Percentiles rank a stretch among this genome's conserved stretches.
Conservation (phyloP, 495 filamentous ascomycete genomes). For the Penicillium parvum region DNA sequence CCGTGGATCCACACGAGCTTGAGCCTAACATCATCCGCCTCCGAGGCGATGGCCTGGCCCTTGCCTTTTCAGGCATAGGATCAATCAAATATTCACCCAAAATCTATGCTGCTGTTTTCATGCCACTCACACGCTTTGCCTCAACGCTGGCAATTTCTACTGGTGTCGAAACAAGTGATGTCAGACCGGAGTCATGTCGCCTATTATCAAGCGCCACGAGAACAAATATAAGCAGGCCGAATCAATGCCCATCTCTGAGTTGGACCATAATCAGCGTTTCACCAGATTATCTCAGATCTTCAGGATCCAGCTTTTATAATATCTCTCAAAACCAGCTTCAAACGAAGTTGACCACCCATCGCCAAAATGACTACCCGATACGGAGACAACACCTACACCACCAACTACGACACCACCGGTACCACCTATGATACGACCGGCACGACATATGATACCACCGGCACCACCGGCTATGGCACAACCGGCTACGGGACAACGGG, state of each 20-base stretch:
- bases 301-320: neutral
- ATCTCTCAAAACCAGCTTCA: neutral
- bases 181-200: constrained; percentile 13
- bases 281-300: neutral
- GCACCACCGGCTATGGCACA: constrained; percentile 15
- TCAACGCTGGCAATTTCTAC: constrained; percentile 5
- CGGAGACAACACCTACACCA: constrained; percentile 13
- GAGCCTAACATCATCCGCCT: constrained; percentile 14
- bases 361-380: constrained; percentile 21
- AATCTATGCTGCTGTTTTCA: neutral
- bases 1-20: neutral
- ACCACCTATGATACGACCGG: constrained; percentile 20
- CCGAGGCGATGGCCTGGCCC: constrained; percentile 14
- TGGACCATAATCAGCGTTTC: neutral
- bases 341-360: constrained; percentile 1
- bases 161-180: constrained; percentile 11
- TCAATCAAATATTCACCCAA: constrained; percentile 1
- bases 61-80: neutral
- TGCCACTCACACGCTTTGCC: constrained; percentile 6
- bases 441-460: constrained; percentile 20
- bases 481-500: constrained; percentile 13
- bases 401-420: constrained; percentile 13
- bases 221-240: constrained; percentile 10
- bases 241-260: too few relatives aligned
- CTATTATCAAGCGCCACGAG: constrained; percentile 8